Percentiles rank a stretch among this genome's conserved stretches.
phyloP scores from a whole-genome alignment of 306 rosid genomes.

The Prosopis cineraria region DNA sequence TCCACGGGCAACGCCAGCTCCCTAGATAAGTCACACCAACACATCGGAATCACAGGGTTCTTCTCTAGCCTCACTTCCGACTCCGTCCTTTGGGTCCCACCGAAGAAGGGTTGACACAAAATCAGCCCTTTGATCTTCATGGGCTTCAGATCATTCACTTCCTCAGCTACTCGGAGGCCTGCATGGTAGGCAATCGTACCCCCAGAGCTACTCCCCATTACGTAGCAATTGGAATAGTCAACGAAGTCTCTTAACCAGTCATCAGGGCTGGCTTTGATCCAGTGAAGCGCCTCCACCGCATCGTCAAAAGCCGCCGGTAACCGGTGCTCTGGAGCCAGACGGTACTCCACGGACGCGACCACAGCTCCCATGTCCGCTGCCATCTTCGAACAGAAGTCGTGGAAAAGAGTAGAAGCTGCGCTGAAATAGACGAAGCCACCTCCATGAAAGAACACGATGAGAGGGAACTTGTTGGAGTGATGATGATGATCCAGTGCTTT shows the following conservation, averaged over 20 bases:
- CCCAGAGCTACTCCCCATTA: conserved; percentile 59
- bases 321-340: conserved; percentile 59
- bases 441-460: conserved; percentile 49
- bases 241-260: conserved; percentile 43
- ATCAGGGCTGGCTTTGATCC: conserved; percentile 31
- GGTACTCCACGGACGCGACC: conserved; percentile 50
- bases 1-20: conserved; percentile 48
- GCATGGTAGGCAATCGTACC: conserved; percentile 47
- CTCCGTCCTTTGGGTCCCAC: conserved; percentile 40
- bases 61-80: conserved; percentile 43
- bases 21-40: conserved; percentile 36
- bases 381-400: conserved; percentile 32
- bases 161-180: conserved; percentile 37
- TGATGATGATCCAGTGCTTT: conserved; percentile 7
- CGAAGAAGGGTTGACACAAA: conserved; percentile 43
- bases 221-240: conserved; percentile 43
- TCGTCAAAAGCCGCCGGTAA: conserved; percentile 57
- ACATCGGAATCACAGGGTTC: conserved; percentile 1
- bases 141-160: conserved; percentile 13
- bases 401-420: conserved; percentile 37
- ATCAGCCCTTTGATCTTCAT: conserved; percentile 44
- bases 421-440: conserved; percentile 43
- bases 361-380: conserved; percentile 23
- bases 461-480: conserved; percentile 36
- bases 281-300: conserved; percentile 48